Evolutionary conservation across 768 basidiomycete species (phyloP), one percentile per base, ranked within the genome.

Genomic region (Trametes cinnabarina): DNA sequence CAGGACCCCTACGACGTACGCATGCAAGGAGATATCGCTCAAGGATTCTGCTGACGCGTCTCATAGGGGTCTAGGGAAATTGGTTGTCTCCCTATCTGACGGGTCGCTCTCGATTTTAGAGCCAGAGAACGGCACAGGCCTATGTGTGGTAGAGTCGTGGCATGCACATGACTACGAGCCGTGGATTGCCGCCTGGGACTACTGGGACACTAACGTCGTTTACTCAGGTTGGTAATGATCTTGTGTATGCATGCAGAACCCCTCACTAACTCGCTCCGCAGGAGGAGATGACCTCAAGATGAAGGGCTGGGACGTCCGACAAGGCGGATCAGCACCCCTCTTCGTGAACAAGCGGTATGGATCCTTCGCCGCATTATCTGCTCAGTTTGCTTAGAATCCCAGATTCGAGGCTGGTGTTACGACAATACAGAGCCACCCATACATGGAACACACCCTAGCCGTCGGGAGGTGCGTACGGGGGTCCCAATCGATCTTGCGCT

Each of bases 361-460:
- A 39, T 37, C 39, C 19, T 39, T 44, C 25, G 17, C 17, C 47
- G 19, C 5, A 19, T 37, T 41, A 35, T 19, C 47, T 34, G 32
- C 14, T 37, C 59, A 44, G 62, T 44, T 23, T 23, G 44, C 57
- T 11, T 60, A 9, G 17, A n/a, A 25, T 28, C 19, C 19, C 63
- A 96, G 94, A 43, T 98, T 98, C 67, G 87, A 91, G 43, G 94
- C 90, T 4, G 97, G 97, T 1, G 84, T 99, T 8, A 99, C 97
- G 1, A 82, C 88, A 0, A 92, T 98, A 15, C 90, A 97, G 67
- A 85, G 81, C 44, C 87, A 94, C 66, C 92, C 91, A 0, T 76
- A 88, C 67, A 67, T 82, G 23, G 91, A 95, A 67, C 80, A 96
- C 70, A 69, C 94, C 0, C 68, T 98, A 20, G 94, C 94, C 1